phyloP scores from a whole-genome alignment of 768 basidiomycete species.

The Russula emetica region DNA sequence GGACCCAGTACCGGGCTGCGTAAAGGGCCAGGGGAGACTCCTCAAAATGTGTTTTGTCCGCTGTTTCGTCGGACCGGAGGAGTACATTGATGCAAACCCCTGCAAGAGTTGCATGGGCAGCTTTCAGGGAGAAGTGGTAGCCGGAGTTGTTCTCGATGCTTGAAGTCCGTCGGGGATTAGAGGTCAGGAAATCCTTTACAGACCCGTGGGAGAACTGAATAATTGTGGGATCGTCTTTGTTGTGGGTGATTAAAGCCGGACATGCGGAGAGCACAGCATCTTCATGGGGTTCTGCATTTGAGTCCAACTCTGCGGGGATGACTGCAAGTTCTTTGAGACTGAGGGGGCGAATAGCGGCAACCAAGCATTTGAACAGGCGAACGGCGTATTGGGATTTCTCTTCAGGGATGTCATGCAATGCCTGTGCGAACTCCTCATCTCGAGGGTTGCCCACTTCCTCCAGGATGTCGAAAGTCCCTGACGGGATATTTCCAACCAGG shows the following conservation, averaged over 20 bases:
- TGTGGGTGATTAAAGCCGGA: not conserved
- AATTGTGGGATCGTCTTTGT: not conserved
- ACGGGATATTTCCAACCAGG: not conserved
- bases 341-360: conserved; percentile 1
- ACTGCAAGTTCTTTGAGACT: not conserved
- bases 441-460: not conserved
- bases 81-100: not conserved
- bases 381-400: not conserved
- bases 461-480: not conserved
- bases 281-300: not conserved
- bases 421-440: not conserved
- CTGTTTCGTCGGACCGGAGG: not conserved
- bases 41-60: not conserved
- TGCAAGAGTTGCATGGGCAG: not conserved
- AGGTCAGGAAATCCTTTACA: conserved; percentile 1
- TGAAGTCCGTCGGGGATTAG: not conserved
- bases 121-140: not conserved
- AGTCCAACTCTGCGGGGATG: not conserved
- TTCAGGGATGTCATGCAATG: not conserved
- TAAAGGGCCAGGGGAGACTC: not conserved
- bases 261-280: not conserved
- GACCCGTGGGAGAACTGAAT: not conserved
- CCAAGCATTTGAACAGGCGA: not conserved
- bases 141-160: too few relatives aligned
- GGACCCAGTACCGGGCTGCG: not conserved